A percentile compares a stretch with the other conserved stretches of the same genome.
These are phyloP conservation scores for Ceratocystis colombiana DNA, from an alignment of 2,329 filamentous ascomycete species.

Conservation along the genomic window DNA sequence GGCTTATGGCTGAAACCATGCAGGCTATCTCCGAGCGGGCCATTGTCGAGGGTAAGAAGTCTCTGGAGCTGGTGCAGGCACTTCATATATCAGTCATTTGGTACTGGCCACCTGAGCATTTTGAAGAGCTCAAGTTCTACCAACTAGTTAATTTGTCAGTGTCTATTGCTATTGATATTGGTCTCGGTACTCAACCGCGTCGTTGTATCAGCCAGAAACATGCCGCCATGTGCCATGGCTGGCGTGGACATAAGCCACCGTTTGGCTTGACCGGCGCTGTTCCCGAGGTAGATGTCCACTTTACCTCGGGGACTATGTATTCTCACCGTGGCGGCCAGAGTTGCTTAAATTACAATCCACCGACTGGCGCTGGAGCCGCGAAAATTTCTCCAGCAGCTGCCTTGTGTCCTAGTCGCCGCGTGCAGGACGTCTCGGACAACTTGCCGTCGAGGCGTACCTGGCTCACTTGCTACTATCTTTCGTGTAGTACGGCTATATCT, in stretches of 20 bases:
- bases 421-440: slow-evolving; percentile 26
- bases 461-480: slow-evolving; percentile 50
- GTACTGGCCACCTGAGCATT: slow-evolving; percentile 75
- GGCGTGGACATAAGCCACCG: neutral
- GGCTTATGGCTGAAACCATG: slow-evolving; percentile 59
- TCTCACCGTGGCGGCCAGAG: neutral
- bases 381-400: neutral
- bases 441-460: slow-evolving; percentile 43
- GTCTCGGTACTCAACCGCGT: slow-evolving; percentile 50
- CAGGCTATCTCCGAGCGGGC: slow-evolving; percentile 63
- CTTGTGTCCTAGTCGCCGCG: slow-evolving; percentile 28
- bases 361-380: neutral
- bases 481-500: slow-evolving; percentile 51
- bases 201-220: neutral
- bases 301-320: neutral
- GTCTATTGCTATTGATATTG: slow-evolving; percentile 74
- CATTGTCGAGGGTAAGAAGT: slow-evolving; percentile 67
- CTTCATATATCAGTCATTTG: slow-evolving; percentile 67
- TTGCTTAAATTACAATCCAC: too few relatives aligned
- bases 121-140: slow-evolving; percentile 83
- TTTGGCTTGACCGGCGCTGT: neutral
- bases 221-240: neutral
- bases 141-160: slow-evolving; percentile 73
- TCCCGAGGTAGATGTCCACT: neutral
- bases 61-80: slow-evolving; percentile 70